Evolutionary conservation across 2,329 filamentous ascomycete genomes (phyloP), one percentile per base, ranked within the genome.

Genomic region (Pyrenophora teres): DNA sequence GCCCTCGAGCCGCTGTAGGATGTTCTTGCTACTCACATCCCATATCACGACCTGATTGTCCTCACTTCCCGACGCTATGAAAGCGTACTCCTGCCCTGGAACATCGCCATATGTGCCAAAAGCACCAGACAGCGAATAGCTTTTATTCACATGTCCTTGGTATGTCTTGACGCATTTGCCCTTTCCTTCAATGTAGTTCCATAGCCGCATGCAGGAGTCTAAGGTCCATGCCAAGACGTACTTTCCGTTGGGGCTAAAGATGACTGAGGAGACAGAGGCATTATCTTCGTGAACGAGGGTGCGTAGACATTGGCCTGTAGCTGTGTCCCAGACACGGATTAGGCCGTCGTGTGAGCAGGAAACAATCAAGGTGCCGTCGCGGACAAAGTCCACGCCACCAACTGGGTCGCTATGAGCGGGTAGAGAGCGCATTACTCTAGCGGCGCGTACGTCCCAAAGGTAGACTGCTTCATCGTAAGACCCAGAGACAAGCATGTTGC

Each of bases 391-490:
- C 8, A 99, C 93, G 0, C 92, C 92, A 48, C 88, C 87, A 1
- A 99, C 93, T 0, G 94, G 94, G 71, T 99, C 94, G 23, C 91
- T 96, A 68, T 99, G 94, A 2, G 94, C 94, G 1, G 94, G 94
- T 32, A 99, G 77, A 56, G 88, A 92, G 47, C 92, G 84, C 92
- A 99, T 96, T 30, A 94, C 80, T 18, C 88, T 81, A 0, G 91
- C 92, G 0, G 91, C 90, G 12, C 94, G 83, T 12, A 97, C 90
- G 73, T 99, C 94, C 94, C 94, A 99, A 4, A 99, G 76, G 60
- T 96, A 97, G 0, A 99, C 91, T 4, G 94, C 94, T 78, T 99
- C 94, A 63, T 99, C 94, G 75, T 97, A 97, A 59, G 90, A 95
- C 10, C 94, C 94, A 60, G 90, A 95, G 13, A 92, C 94, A 30